A percentile compares a stretch with the other conserved stretches of the same genome.
phyloP scores from a whole-genome alignment of 768 basidiomycete species.

The Rhodosporidiobolus sp. region DNA sequence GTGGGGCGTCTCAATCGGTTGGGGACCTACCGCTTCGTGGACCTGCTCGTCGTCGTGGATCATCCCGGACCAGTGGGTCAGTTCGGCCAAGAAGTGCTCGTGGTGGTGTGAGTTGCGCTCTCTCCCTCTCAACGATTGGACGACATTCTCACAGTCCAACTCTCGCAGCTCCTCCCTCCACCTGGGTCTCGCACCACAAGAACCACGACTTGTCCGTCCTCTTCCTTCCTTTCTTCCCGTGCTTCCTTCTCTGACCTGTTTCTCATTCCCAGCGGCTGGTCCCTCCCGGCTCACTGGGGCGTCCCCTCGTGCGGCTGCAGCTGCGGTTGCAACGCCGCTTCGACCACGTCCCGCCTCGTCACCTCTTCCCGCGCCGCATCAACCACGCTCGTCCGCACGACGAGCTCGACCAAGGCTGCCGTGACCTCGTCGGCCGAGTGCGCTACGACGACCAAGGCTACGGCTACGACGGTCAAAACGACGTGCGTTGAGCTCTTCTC shows the following conservation, averaged over 20 bases:
- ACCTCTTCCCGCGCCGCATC: too few species aligned
- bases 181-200: constrained; percentile 11
- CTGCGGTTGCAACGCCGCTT: not conserved
- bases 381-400: not conserved
- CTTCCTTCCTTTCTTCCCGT: not conserved
- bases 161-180: constrained; percentile 1
- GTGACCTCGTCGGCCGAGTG: not conserved
- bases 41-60: not conserved
- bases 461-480: too few species aligned
- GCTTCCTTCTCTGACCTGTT: not conserved
- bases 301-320: constrained; percentile 2
- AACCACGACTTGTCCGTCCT: constrained; percentile 2
- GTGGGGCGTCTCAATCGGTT: not conserved
- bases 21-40: constrained; percentile 5
- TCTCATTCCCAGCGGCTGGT: not conserved
- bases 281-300: constrained; percentile 12
- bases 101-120: not conserved
- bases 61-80: not conserved
- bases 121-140: not conserved
- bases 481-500: too few species aligned
- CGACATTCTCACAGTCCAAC: not conserved
- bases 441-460: not conserved
- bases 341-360: constrained; percentile 1
- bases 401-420: too few species aligned
- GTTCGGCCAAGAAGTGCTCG: too few species aligned